A percentile compares a stretch with the other conserved stretches of the same genome.
Conservation (phyloP, 148 eudicot genomes). For the Pouteria glomerata region DNA sequence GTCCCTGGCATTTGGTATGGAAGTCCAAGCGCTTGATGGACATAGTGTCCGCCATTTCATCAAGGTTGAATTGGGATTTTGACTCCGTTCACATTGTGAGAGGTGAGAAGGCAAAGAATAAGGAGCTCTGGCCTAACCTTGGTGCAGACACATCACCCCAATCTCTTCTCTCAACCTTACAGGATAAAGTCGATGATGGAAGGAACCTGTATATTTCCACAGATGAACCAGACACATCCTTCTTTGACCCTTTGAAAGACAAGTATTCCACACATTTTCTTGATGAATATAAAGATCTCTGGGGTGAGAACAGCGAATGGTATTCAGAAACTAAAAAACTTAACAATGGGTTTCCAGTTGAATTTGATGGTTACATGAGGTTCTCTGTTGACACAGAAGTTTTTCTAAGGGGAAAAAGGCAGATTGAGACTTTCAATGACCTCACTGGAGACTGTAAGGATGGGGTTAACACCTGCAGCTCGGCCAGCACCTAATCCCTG, state of each 20-base stretch:
- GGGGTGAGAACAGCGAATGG: slow-evolving; percentile 91
- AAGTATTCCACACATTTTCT: slow-evolving; percentile 84
- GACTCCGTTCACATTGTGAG: slow-evolving; percentile 86
- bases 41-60: slow-evolving; percentile 69
- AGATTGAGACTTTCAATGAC: slow-evolving; percentile 93
- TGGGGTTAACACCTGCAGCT: slow-evolving; percentile 79
- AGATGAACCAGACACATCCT: slow-evolving; percentile 55
- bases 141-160: slow-evolving; percentile 79
- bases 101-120: slow-evolving; percentile 80
- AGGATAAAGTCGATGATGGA: slow-evolving; percentile 69
- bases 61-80: slow-evolving; percentile 85
- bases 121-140: slow-evolving; percentile 81
- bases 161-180: slow-evolving; percentile 49
- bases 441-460: slow-evolving; percentile 93
- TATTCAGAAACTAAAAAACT: slow-evolving; percentile 64
- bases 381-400: slow-evolving; percentile 84
- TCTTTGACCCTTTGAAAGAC: slow-evolving; percentile 79
- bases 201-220: slow-evolving; percentile 78
- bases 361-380: slow-evolving; percentile 97
- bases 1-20: slow-evolving; percentile 95
- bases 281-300: slow-evolving; percentile 71
- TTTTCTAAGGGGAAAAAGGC: slow-evolving; percentile 88
- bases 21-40: slow-evolving; percentile 86
- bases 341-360: slow-evolving; percentile 67
- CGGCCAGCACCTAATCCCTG: slow-evolving; percentile 23